Evolutionary conservation across 495 filamentous ascomycete species (phyloP), one percentile per base, ranked within the genome.

Genomic region (Chaetomidium leptoderma): DNA sequence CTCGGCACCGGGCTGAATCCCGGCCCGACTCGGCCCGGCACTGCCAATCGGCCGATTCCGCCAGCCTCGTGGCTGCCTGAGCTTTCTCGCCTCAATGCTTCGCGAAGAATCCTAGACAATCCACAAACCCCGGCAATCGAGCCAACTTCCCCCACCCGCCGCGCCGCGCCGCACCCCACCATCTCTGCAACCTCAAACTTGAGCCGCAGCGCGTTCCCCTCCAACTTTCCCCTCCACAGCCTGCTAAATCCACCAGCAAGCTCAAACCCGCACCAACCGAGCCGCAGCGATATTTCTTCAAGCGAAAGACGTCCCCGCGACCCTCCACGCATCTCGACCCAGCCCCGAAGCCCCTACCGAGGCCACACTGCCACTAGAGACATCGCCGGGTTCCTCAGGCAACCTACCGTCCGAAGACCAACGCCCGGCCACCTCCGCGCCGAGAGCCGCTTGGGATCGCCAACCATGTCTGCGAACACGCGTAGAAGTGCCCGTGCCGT

Each of bases 231-330:
- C 21, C 13, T n/a, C 24, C 45, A 36, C 32, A 17, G 26, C n/a
- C 55, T 44, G 21, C 23, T 16, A 39, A 37, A 11, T 16, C 27
- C 24, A 36, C 32, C 33, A 21, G 13, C 35, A 23, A 32, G 29
- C 33, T 8, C 36, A 35, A 27, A 33, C 26, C 29, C 26, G 27
- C 46, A 6, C 35, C 39, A 48, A 4, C 44, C 5, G 23, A 52
- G 51, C n/a, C 50, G 23, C 36, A 16, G n/a, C 40, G 39, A 36
- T 27, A 24, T 10, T 21, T 71, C 62, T 23, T 37, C 71, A 4
- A 29, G 4, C 27, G 27, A 43, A 21, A 29, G 37, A 16, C 29
- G 0, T 9, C 24, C 26, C 30, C 49, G 19, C 35, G 23, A 26
- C 40, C 13, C 40, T 39, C 23, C 35, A 4, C 37, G 16, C 50